Conservation (phyloP, 331 rosid species). For the Pyracantha coccinea region DNA sequence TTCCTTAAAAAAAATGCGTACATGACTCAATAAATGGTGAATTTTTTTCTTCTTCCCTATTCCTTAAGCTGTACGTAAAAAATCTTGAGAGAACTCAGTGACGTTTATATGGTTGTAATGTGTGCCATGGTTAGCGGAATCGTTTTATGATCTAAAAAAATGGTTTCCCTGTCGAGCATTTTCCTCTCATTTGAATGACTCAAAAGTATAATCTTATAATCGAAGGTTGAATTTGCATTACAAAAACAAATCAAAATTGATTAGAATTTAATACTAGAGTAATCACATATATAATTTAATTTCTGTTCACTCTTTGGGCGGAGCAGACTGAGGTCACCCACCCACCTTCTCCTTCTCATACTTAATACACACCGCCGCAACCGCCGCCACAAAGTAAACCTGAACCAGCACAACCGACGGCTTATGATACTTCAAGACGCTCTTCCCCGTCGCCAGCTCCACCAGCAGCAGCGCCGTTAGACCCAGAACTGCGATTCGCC, state of each 20-base stretch:
- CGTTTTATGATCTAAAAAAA: no score
- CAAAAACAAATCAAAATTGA: neutral
- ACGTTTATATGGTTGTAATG: no score
- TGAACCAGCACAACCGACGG: conserved; percentile 55
- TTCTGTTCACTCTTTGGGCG: neutral
- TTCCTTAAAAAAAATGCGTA: no score
- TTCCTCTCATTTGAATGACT: no score
- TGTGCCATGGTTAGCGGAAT: no score
- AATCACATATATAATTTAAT: neutral
- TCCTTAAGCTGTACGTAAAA: no score
- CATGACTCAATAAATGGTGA: no score
- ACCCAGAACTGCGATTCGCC: conserved; percentile 61
- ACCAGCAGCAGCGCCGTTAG: conserved; percentile 64
- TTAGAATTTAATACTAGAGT: neutral
- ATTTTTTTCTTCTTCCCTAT: no score
- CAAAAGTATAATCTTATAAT: no score
- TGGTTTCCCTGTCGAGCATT: no score
- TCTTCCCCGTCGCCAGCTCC: conserved; percentile 79
- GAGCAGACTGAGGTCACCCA: conserved; percentile 55
- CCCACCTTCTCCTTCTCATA: conserved; percentile 70
- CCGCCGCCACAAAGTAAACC: conserved; percentile 74
- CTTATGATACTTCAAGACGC: conserved; percentile 59
- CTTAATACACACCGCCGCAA: conserved; percentile 50
- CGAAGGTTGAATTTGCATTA: neutral
- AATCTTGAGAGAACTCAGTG: no score